phyloP scores from a whole-genome alignment of 2,329 filamentous ascomycete genomes.

The Aspergillus cejpii region DNA sequence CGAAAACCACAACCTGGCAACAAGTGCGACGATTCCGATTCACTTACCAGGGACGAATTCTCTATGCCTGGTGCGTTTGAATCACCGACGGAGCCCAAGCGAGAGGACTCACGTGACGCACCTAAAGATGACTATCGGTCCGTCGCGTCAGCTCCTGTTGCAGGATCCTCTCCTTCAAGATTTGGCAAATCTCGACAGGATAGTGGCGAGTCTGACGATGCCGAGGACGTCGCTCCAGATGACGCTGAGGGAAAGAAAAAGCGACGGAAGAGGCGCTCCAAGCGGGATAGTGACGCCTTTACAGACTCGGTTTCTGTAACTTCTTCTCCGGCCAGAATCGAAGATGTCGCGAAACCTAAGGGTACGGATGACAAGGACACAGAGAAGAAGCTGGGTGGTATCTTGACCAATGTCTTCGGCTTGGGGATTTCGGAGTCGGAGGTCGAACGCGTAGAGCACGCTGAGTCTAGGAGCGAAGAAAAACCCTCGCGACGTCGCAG shows the following conservation, averaged over 20 bases:
- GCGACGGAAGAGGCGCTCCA: constrained; percentile 24
- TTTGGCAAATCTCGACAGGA: constrained; percentile 18
- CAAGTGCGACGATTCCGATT: background rate
- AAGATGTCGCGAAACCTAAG: constrained; percentile 28
- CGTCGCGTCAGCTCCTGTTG: constrained; percentile 16
- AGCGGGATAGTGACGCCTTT: constrained; percentile 24
- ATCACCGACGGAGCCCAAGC: background rate
- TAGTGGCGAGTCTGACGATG: constrained; percentile 18
- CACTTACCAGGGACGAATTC: background rate
- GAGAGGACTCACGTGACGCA: background rate
- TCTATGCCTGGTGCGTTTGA: background rate
- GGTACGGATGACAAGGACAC: constrained; percentile 31
- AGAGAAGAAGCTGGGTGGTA: constrained; percentile 28
- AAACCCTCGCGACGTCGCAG: constrained; percentile 36
- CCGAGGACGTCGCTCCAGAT: constrained; percentile 13
- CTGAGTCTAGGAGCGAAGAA: constrained; percentile 38
- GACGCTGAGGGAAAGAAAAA: constrained; percentile 21
- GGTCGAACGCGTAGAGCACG: constrained; percentile 26
- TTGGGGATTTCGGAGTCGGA: constrained; percentile 36
- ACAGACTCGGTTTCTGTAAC: constrained; percentile 35
- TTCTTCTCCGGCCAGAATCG: constrained; percentile 29
- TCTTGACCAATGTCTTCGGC: constrained; percentile 36
- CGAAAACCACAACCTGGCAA: background rate
- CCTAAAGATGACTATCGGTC: constrained; percentile 13
- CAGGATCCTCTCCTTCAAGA: constrained; percentile 9